Evolutionary conservation across 257 asterid genomes (phyloP).

Genomic region (Capsicum pubescens): DNA sequence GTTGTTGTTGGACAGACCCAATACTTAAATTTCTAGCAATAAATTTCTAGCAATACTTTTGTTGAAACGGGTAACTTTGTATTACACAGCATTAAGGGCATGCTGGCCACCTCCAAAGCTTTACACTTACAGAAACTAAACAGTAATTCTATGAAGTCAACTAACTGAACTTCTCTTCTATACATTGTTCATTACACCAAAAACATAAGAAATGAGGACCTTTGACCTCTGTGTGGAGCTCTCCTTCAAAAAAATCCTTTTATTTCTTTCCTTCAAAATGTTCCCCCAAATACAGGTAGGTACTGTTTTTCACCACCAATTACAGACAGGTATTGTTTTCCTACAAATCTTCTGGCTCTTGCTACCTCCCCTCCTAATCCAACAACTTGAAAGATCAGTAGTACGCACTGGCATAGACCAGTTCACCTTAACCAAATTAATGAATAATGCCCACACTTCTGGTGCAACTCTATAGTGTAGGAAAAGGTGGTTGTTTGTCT

Average conservation of each 20-base stretch:
- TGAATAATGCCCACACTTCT: background rate
- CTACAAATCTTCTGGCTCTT: background rate
- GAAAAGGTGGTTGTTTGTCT: slow-evolving; percentile 6
- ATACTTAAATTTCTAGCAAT: slow-evolving; percentile 15
- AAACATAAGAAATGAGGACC: background rate
- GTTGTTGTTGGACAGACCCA: too few species aligned
- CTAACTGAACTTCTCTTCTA: background rate
- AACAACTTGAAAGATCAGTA: background rate
- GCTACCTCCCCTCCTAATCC: background rate
- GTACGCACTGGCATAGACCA: slow-evolving; percentile 1
- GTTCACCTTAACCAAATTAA: background rate
- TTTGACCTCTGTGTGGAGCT: slow-evolving; percentile 1
- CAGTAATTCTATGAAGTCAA: background rate
- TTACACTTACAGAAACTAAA: background rate
- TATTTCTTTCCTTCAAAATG: background rate
- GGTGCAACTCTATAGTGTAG: background rate
- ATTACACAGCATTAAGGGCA: background rate
- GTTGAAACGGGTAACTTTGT: background rate
- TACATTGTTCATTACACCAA: background rate
- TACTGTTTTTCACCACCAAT: background rate
- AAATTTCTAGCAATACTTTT: background rate
- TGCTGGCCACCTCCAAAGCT: background rate
- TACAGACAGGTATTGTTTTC: background rate
- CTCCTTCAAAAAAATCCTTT: background rate
- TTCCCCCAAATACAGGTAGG: background rate